Conservation (phyloP, 176 grass and related monocot genomes). For the Secale cereale region DNA sequence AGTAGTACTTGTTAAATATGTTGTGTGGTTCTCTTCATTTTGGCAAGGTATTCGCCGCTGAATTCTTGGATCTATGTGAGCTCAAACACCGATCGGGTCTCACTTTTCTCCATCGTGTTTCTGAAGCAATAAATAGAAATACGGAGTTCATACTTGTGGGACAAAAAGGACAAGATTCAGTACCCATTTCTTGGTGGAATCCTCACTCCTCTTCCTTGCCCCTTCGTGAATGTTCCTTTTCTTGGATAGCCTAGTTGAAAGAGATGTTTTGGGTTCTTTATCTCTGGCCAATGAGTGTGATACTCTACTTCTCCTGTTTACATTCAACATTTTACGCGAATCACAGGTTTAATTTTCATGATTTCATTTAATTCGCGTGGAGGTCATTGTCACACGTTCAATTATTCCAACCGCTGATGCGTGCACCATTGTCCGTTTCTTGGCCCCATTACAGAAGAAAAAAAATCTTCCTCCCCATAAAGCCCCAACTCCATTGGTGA, state of each 20-base stretch:
- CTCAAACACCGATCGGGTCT: neutral
- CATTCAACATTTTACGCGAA: neutral
- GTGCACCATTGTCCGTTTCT: constrained; percentile 3
- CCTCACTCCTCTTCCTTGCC: neutral
- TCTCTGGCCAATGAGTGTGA: neutral
- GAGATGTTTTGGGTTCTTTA: neutral
- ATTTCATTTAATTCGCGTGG: neutral
- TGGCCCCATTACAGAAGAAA: neutral
- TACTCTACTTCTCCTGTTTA: neutral
- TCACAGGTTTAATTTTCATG: neutral
- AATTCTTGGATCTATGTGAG: neutral
- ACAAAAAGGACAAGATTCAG: neutral
- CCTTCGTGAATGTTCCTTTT: neutral
- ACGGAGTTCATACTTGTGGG: neutral
- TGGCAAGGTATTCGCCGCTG: neutral
- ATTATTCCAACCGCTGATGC: constrained; percentile 18
- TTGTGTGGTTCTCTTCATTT: neutral
- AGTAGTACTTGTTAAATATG: too few species aligned
- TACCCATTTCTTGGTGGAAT: neutral
- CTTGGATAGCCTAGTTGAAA: neutral
- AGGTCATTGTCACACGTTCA: neutral
- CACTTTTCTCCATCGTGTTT: neutral
- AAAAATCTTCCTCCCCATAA: neutral
- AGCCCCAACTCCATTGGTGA: constrained; percentile 23
- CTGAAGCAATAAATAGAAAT: neutral